These are phyloP conservation scores for Ascochyta rabiei DNA, from an alignment of 2,329 filamentous ascomycete species.

Conservation along the genomic window DNA sequence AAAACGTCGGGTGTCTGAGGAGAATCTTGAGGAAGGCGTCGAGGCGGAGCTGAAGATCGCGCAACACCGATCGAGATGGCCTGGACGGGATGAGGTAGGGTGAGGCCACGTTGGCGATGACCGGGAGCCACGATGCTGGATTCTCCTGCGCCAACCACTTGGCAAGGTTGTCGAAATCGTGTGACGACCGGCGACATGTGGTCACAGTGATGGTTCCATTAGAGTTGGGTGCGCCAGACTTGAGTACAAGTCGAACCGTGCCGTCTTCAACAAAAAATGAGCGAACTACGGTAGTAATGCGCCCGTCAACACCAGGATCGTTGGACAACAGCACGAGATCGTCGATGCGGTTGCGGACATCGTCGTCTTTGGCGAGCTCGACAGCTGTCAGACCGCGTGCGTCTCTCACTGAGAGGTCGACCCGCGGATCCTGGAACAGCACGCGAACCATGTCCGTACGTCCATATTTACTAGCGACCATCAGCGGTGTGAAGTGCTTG, in stretches of 20 bases:
- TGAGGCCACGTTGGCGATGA: constrained; percentile 75
- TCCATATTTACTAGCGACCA: constrained; percentile 98
- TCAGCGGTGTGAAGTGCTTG: constrained; percentile 90
- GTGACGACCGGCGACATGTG: constrained; percentile 84
- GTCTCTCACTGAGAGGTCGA: constrained; percentile 85
- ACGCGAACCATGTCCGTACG: constrained; percentile 90
- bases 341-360: constrained; percentile 94
- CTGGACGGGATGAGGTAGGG: constrained; percentile 94
- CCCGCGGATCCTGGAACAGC: constrained; percentile 84
- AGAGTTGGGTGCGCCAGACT: constrained; percentile 86
- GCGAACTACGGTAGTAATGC: constrained; percentile 90
- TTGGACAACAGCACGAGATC: constrained; percentile 82
- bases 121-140: constrained; percentile 92
- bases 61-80: constrained; percentile 83
- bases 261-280: constrained; percentile 98
- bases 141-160: constrained; percentile 85
- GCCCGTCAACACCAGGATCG: constrained; percentile 70
- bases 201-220: constrained; percentile 89
- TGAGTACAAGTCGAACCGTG: constrained; percentile 88
- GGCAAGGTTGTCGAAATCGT: constrained; percentile 89
- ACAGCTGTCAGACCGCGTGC: constrained; percentile 88
- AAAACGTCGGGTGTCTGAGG: constrained; percentile 86
- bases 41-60: constrained; percentile 84
- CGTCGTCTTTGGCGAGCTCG: constrained; percentile 96
- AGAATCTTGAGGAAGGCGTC: constrained; percentile 89